Evolutionary conservation across 2,329 filamentous ascomycete genomes (phyloP), one percentile per base, ranked within the genome.

Genomic region (Trichophyton rubrum): DNA sequence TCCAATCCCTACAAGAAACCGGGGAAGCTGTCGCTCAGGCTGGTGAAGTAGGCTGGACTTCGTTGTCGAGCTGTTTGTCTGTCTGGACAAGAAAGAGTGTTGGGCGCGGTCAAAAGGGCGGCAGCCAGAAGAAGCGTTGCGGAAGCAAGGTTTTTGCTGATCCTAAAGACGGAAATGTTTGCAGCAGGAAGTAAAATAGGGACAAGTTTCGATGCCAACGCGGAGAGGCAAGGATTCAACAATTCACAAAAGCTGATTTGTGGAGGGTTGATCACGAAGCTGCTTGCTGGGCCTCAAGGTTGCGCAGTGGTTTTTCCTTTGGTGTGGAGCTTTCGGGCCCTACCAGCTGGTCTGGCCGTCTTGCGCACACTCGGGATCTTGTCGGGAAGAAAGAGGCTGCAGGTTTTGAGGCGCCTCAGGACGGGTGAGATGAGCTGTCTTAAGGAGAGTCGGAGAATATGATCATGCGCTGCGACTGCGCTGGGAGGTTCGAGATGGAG

Each of bases 191-290:
- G 33, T 47, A 49, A 43, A 59, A 55, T 27, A 33, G 51, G 51
- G 51, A 55, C 51, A 27, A 55, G 24, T 55, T 55, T 27, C 24
- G 51, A 55, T 55, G 51, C 51, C 51, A 22, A 59, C 35, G 57
- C 57, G 57, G 30, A 59, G 57, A 58, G 56, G 30, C 57, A 59
- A 49, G 57, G 57, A 49, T 59, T 35, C 20, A 59, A 40, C 57
- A 20, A 43, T 40, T 59, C 35, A 35, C 41, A 41, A 59, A 20
- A 38, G 51, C 51, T 55, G 51, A 55, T 55, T 55, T 59, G 43
- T 59, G 43, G 40, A 47, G 57, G 40, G 30, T 47, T 59, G 51
- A 55, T 55, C 51, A 55, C 51, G 51, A 55, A 55, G 51, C 51
- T 55, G 51, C 13, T 43, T 33, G 51, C 51, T 55, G 51, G 51